Base-by-base conservation (phyloP, 1,284 basidiomycete species). In the Cutaneotrichosporon cutaneum region DNA sequence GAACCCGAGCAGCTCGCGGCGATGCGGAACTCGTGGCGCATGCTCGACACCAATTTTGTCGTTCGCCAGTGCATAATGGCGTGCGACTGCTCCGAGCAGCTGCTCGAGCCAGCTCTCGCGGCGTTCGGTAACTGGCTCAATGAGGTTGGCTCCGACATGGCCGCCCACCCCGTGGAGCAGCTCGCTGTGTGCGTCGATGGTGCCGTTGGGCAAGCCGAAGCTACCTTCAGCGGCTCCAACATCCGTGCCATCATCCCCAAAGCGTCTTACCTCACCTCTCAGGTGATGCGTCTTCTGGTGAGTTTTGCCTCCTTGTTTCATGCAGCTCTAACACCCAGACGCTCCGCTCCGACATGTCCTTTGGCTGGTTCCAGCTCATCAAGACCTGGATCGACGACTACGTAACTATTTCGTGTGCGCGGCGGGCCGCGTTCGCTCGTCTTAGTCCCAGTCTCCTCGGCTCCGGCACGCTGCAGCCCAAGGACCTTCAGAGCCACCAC, bases 311-410 rank as follows among this genome's bases (percentile, higher is more conserved):
- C 35, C 30, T 56, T 16, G 32, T 45, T 13, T 14, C n/a, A 35
- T 13, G 13, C 22, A 13, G n/a, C 18, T 5, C 48, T 59, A 18
- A 59, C 24, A 13, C 22, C 27, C 57, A 74, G 68, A 76, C 74
- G 1, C 64, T 77, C 22, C 71, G 67, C 50, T 71, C 67, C 24
- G 74, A 73, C 56, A 64, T 71, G 21, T 64, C 70, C 2, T 77
- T 77, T 52, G 75, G 76, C 6, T 59, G 66, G 27, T 77, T 77
- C 66, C 77, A 77, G 58, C 68, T 78, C 7, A 33, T 78, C 65
- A 78, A 78, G 60, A 74, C 74, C 3, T 77, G 72, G 71, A 67
- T 75, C 45, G 77, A 77, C 62, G 77, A 78, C 58, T 77, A 71
- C 54, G 66, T 76, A 35, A 61, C 69, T 21, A 64, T 78, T 45